These are phyloP conservation scores for Combretum micranthum DNA, from an alignment of 345 rosid genomes.

Conservation along the genomic window DNA sequence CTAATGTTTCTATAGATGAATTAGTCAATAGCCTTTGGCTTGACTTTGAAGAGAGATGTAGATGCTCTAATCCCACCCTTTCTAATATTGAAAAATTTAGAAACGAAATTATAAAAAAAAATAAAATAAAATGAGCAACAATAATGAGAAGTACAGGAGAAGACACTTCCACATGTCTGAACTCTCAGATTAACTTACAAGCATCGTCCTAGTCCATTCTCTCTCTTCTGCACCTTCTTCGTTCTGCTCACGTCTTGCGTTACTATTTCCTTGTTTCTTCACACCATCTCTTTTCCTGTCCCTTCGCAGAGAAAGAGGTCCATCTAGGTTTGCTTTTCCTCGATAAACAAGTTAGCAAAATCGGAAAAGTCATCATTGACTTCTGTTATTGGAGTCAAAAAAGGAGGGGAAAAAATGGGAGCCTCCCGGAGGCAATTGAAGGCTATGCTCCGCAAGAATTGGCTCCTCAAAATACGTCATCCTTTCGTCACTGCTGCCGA, in stretches of 20 bases:
- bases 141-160: neutral
- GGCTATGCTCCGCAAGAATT: slow-evolving; percentile 91
- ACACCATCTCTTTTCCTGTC: slow-evolving; percentile 1
- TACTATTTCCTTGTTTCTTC: neutral
- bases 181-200: neutral
- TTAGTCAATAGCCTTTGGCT: too few species aligned
- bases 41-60: too few species aligned
- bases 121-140: neutral
- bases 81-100: neutral
- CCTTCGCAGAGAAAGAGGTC: slow-evolving; percentile 3
- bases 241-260: neutral
- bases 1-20: too few species aligned
- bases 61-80: neutral
- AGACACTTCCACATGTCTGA: neutral
- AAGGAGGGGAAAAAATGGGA: slow-evolving; percentile 31
- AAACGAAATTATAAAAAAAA: too few species aligned
- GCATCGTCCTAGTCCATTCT: neutral
- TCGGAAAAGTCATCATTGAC: too few species aligned
- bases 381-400: neutral
- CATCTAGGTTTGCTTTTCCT: neutral
- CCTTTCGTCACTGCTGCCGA: slow-evolving; percentile 77
- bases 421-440: slow-evolving; percentile 57
- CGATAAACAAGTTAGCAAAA: too few species aligned
- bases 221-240: slow-evolving; percentile 1
- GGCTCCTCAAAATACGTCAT: slow-evolving; percentile 90